Evolutionary conservation across 106 monocot genomes (phyloP).

Genomic region (Dendrobium nobile): DNA sequence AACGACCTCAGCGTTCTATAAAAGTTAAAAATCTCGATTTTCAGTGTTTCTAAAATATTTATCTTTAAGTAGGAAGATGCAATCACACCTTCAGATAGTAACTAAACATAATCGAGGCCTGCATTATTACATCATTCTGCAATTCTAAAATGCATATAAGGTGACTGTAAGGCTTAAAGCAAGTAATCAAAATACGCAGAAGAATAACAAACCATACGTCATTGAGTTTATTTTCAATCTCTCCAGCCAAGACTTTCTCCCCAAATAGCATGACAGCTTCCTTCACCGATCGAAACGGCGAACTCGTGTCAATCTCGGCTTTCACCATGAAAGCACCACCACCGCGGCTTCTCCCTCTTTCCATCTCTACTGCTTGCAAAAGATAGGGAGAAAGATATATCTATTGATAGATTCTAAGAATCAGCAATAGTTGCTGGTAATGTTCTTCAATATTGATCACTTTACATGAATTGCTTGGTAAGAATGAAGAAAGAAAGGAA

Average conservation of each 20-base stretch:
- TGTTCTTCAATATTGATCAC: background rate
- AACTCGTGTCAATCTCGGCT: constrained; percentile 64
- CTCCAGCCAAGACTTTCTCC: constrained; percentile 44
- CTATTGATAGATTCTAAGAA: background rate
- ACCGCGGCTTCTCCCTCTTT: background rate
- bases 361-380: constrained; percentile 6
- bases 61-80: too few relatives aligned
- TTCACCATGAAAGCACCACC: background rate
- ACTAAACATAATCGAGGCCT: too few relatives aligned
- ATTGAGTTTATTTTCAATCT: constrained; percentile 34
- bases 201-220: constrained; percentile 14
- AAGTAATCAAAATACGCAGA: background rate
- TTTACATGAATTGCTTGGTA: too few relatives aligned
- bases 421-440: background rate
- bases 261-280: constrained; percentile 68
- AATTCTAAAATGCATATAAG: too few relatives aligned
- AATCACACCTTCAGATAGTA: too few relatives aligned
- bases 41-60: too few relatives aligned
- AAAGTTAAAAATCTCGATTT: too few relatives aligned
- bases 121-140: too few relatives aligned
- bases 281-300: constrained; percentile 70
- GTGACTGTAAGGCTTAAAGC: background rate
- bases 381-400: background rate
- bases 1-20: too few relatives aligned
- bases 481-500: background rate